Evolutionary conservation across 352 stramenopile genomes (phyloP).

Genomic region (Phytophthora megakarya): DNA sequence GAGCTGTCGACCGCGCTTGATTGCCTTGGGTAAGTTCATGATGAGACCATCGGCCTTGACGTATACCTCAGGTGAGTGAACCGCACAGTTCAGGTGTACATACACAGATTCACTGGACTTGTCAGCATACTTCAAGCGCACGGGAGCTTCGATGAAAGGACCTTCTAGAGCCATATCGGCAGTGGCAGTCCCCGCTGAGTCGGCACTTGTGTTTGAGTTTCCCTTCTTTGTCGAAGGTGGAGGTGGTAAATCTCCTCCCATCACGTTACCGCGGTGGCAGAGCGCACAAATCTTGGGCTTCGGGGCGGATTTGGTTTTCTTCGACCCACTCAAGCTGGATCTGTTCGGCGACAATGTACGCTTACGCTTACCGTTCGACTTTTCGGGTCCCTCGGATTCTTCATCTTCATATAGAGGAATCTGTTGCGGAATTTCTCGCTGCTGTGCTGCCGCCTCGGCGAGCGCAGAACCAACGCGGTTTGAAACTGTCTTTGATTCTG

Average conservation of each 20-base stretch:
- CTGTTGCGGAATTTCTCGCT: slow-evolving; percentile 32
- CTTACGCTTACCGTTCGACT: slow-evolving; percentile 39
- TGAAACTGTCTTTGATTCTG: slow-evolving; percentile 4
- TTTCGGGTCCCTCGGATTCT: slow-evolving; percentile 25
- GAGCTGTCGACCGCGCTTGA: slow-evolving; percentile 81
- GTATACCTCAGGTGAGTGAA: slow-evolving; percentile 84
- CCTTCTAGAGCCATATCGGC: slow-evolving; percentile 56
- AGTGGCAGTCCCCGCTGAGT: slow-evolving; percentile 27
- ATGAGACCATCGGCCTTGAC: slow-evolving; percentile 83
- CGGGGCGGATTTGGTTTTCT: slow-evolving; percentile 31
- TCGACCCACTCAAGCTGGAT: slow-evolving; percentile 13
- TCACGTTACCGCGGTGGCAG: slow-evolving; percentile 59
- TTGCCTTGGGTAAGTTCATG: slow-evolving; percentile 74
- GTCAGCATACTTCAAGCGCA: slow-evolving; percentile 77
- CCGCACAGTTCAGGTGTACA: slow-evolving; percentile 83
- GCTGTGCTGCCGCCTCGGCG: slow-evolving; percentile 29
- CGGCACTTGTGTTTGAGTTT: slow-evolving; percentile 9
- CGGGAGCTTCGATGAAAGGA: slow-evolving; percentile 72
- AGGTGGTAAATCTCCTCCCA: slow-evolving; percentile 22
- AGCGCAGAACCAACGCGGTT: slow-evolving; percentile 20
- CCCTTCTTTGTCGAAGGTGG: slow-evolving; percentile 15
- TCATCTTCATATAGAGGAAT: slow-evolving; percentile 42
- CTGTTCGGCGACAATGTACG: slow-evolving; percentile 24
- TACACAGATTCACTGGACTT: slow-evolving; percentile 70
- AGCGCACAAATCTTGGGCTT: slow-evolving; percentile 61